Evolutionary conservation across 768 basidiomycete species (phyloP).

Genomic region (Clathrus columnatus): DNA sequence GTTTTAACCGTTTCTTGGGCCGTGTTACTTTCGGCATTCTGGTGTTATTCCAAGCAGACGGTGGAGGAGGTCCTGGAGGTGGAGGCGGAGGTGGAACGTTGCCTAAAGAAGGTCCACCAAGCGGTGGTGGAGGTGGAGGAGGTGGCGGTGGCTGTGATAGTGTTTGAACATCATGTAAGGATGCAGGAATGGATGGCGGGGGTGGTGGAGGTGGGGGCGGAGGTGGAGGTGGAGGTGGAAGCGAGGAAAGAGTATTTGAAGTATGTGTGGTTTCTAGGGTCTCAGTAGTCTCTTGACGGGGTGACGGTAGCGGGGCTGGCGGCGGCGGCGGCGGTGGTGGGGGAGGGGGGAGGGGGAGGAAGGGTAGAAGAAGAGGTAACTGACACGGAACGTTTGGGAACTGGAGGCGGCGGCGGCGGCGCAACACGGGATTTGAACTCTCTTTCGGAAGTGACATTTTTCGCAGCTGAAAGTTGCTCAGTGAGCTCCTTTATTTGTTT

Average conservation of each 20-base stretch:
- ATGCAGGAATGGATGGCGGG: constrained; percentile 21
- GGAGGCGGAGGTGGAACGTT: constrained; percentile 17
- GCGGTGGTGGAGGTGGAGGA: constrained; percentile 31
- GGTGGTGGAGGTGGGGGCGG: constrained; percentile 32
- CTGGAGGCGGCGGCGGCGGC: constrained; percentile 54
- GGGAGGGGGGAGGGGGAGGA: constrained; percentile 21
- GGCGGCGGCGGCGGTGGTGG: constrained; percentile 20
- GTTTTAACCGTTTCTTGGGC: constrained; percentile 58
- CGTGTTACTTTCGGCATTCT: constrained; percentile 26
- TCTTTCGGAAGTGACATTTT: constrained; percentile 48
- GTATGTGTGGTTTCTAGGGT: background rate
- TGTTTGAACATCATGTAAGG: background rate
- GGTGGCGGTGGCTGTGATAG: constrained; percentile 21
- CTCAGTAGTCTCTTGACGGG: background rate
- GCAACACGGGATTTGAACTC: constrained; percentile 61
- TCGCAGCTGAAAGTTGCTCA: constrained; percentile 40
- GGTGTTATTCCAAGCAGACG: constrained; percentile 15
- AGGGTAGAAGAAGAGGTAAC: constrained; percentile 5
- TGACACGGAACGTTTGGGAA: constrained; percentile 23
- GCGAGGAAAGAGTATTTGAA: constrained; percentile 22
- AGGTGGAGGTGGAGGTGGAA: constrained; percentile 21
- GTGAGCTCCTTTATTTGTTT: constrained; percentile 43
- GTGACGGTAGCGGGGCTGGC: constrained; percentile 6
- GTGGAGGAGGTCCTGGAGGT: constrained; percentile 21
- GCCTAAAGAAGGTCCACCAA: constrained; percentile 7